A percentile compares a stretch with the other conserved stretches of the same genome.
Conservation (phyloP, 2,329 filamentous ascomycete genomes). For the Alternaria viburni region DNA sequence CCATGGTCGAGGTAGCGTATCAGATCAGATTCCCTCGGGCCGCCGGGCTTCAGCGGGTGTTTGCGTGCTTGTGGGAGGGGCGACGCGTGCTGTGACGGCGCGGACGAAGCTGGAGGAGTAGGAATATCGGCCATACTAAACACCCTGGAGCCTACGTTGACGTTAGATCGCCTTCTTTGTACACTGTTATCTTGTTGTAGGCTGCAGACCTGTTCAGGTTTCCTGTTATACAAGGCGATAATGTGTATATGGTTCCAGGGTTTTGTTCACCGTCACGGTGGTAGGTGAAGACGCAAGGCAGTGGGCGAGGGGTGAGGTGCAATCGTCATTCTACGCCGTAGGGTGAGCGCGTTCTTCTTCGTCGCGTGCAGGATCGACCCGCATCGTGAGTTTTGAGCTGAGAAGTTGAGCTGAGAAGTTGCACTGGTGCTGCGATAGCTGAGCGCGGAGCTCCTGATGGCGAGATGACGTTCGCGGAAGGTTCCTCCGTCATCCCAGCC, state of each 20-base stretch:
- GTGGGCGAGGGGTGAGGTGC: slow-evolving; percentile 21
- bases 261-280: slow-evolving; percentile 12
- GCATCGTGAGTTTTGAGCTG: background rate
- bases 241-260: background rate
- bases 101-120: slow-evolving; percentile 59
- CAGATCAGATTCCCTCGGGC: slow-evolving; percentile 63
- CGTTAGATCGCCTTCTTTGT: background rate
- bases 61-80: slow-evolving; percentile 60
- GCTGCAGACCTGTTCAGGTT: background rate
- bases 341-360: background rate
- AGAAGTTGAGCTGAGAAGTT: background rate
- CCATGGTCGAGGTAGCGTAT: slow-evolving; percentile 64
- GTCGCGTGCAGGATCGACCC: background rate
- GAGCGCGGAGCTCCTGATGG: background rate
- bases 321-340: slow-evolving; percentile 22
- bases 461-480: slow-evolving; percentile 6
- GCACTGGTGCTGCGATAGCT: background rate
- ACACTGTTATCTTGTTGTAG: background rate
- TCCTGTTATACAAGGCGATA: background rate
- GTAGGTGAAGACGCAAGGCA: slow-evolving; percentile 8
- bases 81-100: slow-evolving; percentile 47
- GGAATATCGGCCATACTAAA: slow-evolving; percentile 31
- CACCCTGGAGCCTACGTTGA: background rate
- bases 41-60: slow-evolving; percentile 61
- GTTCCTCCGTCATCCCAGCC: background rate